phyloP scores from a whole-genome alignment of 2,329 filamentous ascomycete species.

The Monilinia vaccinii-corymbosi region DNA sequence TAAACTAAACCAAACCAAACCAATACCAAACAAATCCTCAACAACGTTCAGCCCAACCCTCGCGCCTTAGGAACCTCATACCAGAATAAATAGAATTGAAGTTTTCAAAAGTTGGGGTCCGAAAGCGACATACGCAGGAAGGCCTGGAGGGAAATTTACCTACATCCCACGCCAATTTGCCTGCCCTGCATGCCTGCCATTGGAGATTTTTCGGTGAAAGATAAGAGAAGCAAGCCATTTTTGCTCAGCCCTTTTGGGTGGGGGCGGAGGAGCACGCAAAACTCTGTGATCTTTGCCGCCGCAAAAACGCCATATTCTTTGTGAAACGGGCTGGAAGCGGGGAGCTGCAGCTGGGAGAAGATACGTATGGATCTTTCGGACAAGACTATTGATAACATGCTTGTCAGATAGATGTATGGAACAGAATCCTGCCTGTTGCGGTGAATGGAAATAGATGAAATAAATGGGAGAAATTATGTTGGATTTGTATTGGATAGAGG shows the following conservation, averaged over 20 bases:
- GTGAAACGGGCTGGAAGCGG: not conserved
- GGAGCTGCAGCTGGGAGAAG: too few relatives aligned
- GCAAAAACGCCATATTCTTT: constrained; percentile 1
- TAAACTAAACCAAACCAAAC: too few relatives aligned
- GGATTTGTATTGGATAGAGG: not conserved
- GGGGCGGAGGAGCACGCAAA: not conserved
- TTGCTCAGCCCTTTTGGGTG: not conserved
- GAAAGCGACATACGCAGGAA: not conserved
- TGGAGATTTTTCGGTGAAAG: not conserved
- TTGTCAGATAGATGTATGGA: not conserved
- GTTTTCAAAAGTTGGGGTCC: not conserved
- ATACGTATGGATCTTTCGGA: not conserved
- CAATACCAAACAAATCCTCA: too few relatives aligned
- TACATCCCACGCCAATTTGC: not conserved
- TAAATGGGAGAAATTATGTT: not conserved
- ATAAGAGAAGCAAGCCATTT: not conserved
- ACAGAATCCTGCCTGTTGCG: not conserved
- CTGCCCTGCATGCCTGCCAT: not conserved
- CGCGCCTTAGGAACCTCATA: too few relatives aligned
- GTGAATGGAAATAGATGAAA: not conserved
- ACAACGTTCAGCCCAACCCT: too few relatives aligned
- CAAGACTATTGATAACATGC: constrained; percentile 1
- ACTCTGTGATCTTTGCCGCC: not conserved
- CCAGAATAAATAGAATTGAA: too few relatives aligned
- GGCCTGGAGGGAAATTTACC: not conserved